Conservation (phyloP, 805 yeast species). For the Metschnikowia corniflorae region DNA sequence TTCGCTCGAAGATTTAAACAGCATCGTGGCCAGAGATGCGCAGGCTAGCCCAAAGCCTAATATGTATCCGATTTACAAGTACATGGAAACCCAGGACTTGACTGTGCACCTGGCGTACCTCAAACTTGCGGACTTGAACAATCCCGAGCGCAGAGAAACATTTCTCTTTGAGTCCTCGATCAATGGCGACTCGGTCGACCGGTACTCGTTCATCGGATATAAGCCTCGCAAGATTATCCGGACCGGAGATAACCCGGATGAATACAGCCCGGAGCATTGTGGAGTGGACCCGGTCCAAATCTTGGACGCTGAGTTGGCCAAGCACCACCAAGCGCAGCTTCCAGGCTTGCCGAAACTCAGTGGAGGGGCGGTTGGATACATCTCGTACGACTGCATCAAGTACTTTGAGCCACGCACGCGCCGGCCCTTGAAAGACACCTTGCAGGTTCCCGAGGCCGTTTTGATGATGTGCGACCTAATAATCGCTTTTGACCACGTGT, state of each 20-base stretch:
- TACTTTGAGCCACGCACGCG: conserved; percentile 93
- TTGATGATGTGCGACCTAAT: conserved; percentile 89
- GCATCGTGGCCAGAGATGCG: conserved; percentile 21
- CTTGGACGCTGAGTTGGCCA: conserved; percentile 69
- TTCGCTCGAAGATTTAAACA: conserved; percentile 27
- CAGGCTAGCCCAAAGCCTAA: conserved; percentile 44
- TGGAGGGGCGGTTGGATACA: conserved; percentile 97
- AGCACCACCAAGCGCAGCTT: conserved; percentile 64
- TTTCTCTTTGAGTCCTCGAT: conserved; percentile 86
- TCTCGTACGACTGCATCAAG: conserved; percentile 93
- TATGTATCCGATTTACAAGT: conserved; percentile 76
- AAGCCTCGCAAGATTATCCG: conserved; percentile 77
- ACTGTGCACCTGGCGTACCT: conserved; percentile 91
- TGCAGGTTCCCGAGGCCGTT: conserved; percentile 86
- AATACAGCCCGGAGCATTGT: conserved; percentile 23
- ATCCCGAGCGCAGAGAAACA: conserved; percentile 54
- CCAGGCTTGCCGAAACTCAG: conserved; percentile 81
- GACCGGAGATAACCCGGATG: conserved; percentile 64
- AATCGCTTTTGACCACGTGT: conserved; percentile 91
- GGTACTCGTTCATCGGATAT: conserved; percentile 89
- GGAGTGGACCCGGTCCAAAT: conserved; percentile 77
- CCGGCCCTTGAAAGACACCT: conserved; percentile 68
- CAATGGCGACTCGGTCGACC: conserved; percentile 82
- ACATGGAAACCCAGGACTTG: conserved; percentile 68
- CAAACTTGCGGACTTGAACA: conserved; percentile 66